These are phyloP conservation scores for Volvariella surrecta DNA, from an alignment of 1,284 basidiomycete species.

Conservation along the genomic window DNA sequence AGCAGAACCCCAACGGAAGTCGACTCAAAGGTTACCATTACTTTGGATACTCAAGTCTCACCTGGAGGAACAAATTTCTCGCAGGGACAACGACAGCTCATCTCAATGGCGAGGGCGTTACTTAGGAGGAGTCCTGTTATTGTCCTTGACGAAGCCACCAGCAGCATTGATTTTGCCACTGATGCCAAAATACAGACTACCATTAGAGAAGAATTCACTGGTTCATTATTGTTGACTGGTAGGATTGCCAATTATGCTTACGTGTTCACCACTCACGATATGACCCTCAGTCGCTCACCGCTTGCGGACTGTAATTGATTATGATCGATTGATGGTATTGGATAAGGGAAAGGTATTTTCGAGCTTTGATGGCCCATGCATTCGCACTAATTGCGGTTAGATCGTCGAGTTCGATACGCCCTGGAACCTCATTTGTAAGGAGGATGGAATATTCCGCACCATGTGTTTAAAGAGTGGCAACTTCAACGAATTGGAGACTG, in stretches of 20 bases:
- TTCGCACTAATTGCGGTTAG: conserved; percentile 14
- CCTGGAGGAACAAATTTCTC: conserved; percentile 80
- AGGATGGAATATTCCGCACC: conserved; percentile 65
- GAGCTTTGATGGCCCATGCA: not conserved
- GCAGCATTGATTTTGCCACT: conserved; percentile 69
- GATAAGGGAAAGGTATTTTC: conserved; percentile 67
- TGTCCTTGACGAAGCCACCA: conserved; percentile 80
- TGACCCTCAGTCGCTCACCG: conserved; percentile 51
- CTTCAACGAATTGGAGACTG: conserved; percentile 58
- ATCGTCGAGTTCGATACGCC: conserved; percentile 83
- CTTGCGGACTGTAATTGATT: conserved; percentile 66
- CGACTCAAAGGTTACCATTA: conserved; percentile 46
- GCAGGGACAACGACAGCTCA: conserved; percentile 77
- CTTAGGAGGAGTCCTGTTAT: conserved; percentile 71
- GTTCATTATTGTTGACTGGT: conserved; percentile 54
- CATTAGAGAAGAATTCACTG: conserved; percentile 72
- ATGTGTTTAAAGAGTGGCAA: conserved; percentile 83
- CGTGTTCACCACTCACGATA: not conserved
- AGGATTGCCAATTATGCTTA: conserved; percentile 11
- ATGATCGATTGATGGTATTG: conserved; percentile 76
- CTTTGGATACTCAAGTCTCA: conserved; percentile 67
- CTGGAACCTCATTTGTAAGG: conserved; percentile 62
- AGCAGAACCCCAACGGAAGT: conserved; percentile 1
- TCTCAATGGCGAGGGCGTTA: conserved; percentile 75
- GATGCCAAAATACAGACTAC: conserved; percentile 74